Percentiles rank a stretch among this genome's conserved stretches.
phyloP scores from a whole-genome alignment of 1,284 basidiomycete genomes.

The Heterobasidion parviporum region DNA sequence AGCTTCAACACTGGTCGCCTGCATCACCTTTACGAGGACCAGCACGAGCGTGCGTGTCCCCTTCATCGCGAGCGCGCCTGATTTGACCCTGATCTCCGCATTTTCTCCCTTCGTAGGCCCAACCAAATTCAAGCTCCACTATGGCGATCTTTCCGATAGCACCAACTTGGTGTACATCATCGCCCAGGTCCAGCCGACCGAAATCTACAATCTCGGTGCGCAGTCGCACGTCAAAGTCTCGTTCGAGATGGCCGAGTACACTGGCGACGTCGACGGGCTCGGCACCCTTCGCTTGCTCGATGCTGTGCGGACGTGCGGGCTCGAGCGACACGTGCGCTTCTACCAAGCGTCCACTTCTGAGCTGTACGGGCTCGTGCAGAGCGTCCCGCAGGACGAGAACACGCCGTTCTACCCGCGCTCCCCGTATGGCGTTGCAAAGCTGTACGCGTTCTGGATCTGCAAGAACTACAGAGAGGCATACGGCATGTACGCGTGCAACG shows the following conservation, averaged over 20 bases:
- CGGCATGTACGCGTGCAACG: slow-evolving; percentile 87
- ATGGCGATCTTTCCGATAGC: slow-evolving; percentile 86
- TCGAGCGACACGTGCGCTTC: slow-evolving; percentile 81
- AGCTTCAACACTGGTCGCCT: slow-evolving; percentile 91
- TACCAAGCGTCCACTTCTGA: slow-evolving; percentile 94
- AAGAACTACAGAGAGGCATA: slow-evolving; percentile 92
- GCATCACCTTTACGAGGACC: slow-evolving; percentile 83
- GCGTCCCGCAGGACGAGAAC: slow-evolving; percentile 79
- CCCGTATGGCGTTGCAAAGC: slow-evolving; percentile 88
- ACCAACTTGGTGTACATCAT: slow-evolving; percentile 93
- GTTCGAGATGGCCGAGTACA: slow-evolving; percentile 96
- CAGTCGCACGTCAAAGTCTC: slow-evolving; percentile 96
- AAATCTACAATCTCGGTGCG: slow-evolving; percentile 94
- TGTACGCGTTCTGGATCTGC: slow-evolving; percentile 85
- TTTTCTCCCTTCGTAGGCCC: slow-evolving; percentile 35
- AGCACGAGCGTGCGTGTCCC: slow-evolving; percentile 63
- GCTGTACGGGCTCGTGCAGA: slow-evolving; percentile 87
- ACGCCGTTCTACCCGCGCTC: slow-evolving; percentile 92
- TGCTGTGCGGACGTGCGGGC: slow-evolving; percentile 85
- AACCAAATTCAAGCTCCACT: slow-evolving; percentile 81
- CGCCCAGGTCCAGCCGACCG: slow-evolving; percentile 83
- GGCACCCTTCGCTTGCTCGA: slow-evolving; percentile 89
- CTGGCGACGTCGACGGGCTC: slow-evolving; percentile 86
- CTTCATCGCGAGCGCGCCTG: neutral
- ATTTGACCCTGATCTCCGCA: neutral